A percentile compares a stretch with the other conserved stretches of the same genome.
phyloP scores from a whole-genome alignment of 2,329 filamentous ascomycete genomes.

The Conoideocrella luteorostrata region DNA sequence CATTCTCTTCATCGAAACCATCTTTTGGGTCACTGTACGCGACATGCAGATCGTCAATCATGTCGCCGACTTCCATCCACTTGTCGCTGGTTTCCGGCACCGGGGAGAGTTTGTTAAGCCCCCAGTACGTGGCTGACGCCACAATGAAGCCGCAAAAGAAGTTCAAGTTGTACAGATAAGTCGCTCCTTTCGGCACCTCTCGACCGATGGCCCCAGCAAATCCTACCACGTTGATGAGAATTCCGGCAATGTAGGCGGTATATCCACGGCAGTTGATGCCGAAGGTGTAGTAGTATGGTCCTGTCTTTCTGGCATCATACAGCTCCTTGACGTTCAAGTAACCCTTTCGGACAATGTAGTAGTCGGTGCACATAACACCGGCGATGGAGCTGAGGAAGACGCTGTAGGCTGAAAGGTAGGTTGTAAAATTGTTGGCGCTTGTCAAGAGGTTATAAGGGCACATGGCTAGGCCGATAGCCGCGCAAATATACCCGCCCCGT shows the following conservation, averaged over 20 bases:
- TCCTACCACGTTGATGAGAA: conserved; percentile 84
- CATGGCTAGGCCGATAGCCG: conserved; percentile 72
- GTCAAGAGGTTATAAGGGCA: conserved; percentile 79
- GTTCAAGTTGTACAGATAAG: conserved; percentile 84
- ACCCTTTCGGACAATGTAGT: conserved; percentile 78
- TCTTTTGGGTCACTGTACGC: conserved; percentile 37
- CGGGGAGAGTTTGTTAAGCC: conserved; percentile 61
- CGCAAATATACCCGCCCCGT: conserved; percentile 81
- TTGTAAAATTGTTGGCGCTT: conserved; percentile 75
- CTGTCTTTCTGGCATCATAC: conserved; percentile 61
- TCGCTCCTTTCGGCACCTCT: conserved; percentile 68
- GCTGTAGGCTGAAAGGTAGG: conserved; percentile 84
- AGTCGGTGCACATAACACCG: conserved; percentile 84
- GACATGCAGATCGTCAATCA: conserved; percentile 47
- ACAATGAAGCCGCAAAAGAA: conserved; percentile 83
- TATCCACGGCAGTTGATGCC: conserved; percentile 84
- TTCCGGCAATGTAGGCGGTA: conserved; percentile 72
- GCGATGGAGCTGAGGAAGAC: conserved; percentile 92
- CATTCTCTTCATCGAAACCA: conserved; percentile 32
- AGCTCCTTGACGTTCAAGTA: conserved; percentile 74
- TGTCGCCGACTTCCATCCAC: conserved; percentile 72
- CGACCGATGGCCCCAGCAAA: conserved; percentile 75
- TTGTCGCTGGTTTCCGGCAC: conserved; percentile 65
- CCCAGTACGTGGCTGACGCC: conserved; percentile 60
- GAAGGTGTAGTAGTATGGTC: conserved; percentile 66